Conservation (phyloP, 352 stramenopile species). For the Phytophthora sojae region DNA sequence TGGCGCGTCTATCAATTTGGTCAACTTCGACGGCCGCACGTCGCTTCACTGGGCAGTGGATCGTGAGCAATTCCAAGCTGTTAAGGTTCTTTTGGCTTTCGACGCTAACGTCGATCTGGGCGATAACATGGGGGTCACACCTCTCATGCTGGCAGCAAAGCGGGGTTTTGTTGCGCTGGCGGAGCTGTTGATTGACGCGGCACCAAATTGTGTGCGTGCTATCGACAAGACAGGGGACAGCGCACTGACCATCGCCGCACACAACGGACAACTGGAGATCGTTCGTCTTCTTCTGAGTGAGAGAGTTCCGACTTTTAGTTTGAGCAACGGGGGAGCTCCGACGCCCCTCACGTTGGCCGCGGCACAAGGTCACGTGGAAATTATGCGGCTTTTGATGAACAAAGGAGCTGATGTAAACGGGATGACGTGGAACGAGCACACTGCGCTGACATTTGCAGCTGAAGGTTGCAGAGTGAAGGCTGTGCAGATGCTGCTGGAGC, state of each 20-base stretch:
- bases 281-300: slow-evolving; percentile 7
- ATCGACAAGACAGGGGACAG: slow-evolving; percentile 19
- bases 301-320: background rate
- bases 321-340: slow-evolving; percentile 12
- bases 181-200: background rate
- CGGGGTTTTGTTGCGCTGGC: background rate
- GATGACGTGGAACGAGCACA: slow-evolving; percentile 13
- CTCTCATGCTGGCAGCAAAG: slow-evolving; percentile 10
- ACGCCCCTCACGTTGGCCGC: slow-evolving; percentile 29
- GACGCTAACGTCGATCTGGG: slow-evolving; percentile 11
- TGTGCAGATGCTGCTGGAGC: background rate
- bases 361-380: slow-evolving; percentile 7
- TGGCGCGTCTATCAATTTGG: background rate
- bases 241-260: slow-evolving; percentile 6
- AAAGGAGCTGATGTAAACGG: slow-evolving; percentile 12
- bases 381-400: slow-evolving; percentile 14
- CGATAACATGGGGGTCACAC: background rate
- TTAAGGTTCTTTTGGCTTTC: slow-evolving; percentile 6
- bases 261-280: slow-evolving; percentile 10
- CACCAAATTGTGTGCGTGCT: slow-evolving; percentile 1
- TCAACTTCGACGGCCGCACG: slow-evolving; percentile 9
- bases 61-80: background rate
- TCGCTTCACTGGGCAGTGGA: slow-evolving; percentile 15
- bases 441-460: slow-evolving; percentile 28
- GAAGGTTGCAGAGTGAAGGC: slow-evolving; percentile 9